Evolutionary conservation across 495 filamentous ascomycete species (phyloP).

Genomic region (Jackrogersella multiformis): DNA sequence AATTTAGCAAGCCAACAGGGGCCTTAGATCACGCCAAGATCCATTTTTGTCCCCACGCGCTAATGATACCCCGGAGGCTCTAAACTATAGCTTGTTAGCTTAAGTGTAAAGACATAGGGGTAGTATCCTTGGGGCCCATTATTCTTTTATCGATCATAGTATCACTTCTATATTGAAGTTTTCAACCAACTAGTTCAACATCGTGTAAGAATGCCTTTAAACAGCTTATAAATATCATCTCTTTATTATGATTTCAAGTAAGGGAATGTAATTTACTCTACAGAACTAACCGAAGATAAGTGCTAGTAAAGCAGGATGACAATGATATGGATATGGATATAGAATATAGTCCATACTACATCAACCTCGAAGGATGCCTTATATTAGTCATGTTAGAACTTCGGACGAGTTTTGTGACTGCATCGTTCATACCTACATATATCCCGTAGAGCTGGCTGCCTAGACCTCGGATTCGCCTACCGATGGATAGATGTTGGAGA

Average conservation of each 20-base stretch:
- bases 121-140: conserved; percentile 9
- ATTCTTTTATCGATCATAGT: conserved; percentile 31
- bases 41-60: conserved; percentile 29
- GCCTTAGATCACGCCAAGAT: conserved; percentile 26
- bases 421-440: conserved; percentile 1
- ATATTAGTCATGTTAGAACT: conserved; percentile 15
- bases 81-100: conserved; percentile 22
- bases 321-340: conserved; percentile 1
- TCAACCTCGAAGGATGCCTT: not conserved
- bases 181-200: conserved; percentile 21
- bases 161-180: conserved; percentile 1
- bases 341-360: conserved; percentile 8
- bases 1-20: conserved; percentile 26
- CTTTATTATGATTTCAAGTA: conserved; percentile 3
- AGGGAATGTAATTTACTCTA: conserved; percentile 7
- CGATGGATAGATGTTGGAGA: conserved; percentile 9
- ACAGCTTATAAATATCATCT: conserved; percentile 16
- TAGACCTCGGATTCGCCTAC: not conserved
- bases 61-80: conserved; percentile 45
- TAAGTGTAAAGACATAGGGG: conserved; percentile 11
- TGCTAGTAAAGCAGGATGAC: conserved; percentile 19
- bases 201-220: conserved; percentile 10
- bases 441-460: not conserved
- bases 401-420: conserved; percentile 12
- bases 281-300: not conserved